These are phyloP conservation scores for Penicillium atrosanguineum DNA, from an alignment of 495 filamentous ascomycete genomes.

Conservation along the genomic window DNA sequence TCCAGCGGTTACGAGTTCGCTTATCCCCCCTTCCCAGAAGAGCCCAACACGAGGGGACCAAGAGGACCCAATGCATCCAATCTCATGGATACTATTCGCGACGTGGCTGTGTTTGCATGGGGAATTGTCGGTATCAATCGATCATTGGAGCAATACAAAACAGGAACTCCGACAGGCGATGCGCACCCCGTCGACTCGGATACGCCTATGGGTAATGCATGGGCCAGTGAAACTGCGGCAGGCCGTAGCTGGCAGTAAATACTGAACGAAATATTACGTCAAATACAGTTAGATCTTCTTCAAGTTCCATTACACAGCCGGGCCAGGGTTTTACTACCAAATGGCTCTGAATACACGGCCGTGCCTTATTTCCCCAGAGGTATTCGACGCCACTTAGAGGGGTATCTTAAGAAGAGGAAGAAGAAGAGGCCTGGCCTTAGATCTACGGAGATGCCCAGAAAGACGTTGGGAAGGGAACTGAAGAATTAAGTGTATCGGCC, in stretches of 20 bases:
- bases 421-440: too few relatives aligned
- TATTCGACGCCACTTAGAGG: too few relatives aligned
- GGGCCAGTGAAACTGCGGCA: conserved; percentile 8
- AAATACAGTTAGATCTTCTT: conserved; percentile 1
- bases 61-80: conserved; percentile 53
- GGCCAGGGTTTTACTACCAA: too few relatives aligned
- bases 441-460: too few relatives aligned
- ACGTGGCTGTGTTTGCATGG: conserved; percentile 58
- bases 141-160: conserved; percentile 60
- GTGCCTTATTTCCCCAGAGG: too few relatives aligned
- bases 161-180: conserved; percentile 59
- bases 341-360: too few relatives aligned
- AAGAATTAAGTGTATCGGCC: too few relatives aligned
- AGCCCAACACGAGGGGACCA: conserved; percentile 6
- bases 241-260: conserved; percentile 5
- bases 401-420: too few relatives aligned
- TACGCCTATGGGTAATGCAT: conserved; percentile 2
- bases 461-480: too few relatives aligned
- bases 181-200: conserved; percentile 51
- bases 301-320: not conserved
- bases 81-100: conserved; percentile 78
- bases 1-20: conserved; percentile 1
- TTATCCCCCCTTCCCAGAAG: conserved; percentile 1
- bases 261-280: not conserved
- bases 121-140: conserved; percentile 75